These are phyloP conservation scores for Candida insectorum DNA, from an alignment of 805 yeast species.

Conservation along the genomic window DNA sequence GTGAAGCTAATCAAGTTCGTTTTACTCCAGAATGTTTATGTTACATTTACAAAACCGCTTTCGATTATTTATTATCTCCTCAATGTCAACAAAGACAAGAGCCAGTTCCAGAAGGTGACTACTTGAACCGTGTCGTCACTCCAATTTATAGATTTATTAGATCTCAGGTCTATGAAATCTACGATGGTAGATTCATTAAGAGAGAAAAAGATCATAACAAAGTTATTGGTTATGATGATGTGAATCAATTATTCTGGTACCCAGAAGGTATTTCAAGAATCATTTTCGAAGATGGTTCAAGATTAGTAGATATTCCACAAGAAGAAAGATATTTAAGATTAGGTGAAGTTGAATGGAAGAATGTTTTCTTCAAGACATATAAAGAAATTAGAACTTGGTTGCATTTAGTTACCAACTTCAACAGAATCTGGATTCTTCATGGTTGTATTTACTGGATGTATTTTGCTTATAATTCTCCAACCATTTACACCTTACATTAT, in stretches of 20 bases:
- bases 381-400: slow-evolving; percentile 97
- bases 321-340: slow-evolving; percentile 86
- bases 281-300: slow-evolving; percentile 85
- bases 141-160: slow-evolving; percentile 81
- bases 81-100: slow-evolving; percentile 85
- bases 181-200: slow-evolving; percentile 77
- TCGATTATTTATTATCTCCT: slow-evolving; percentile 84
- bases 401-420: slow-evolving; percentile 90
- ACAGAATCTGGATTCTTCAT: slow-evolving; percentile 97
- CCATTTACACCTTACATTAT: slow-evolving; percentile 84
- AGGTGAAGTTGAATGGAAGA: slow-evolving; percentile 90
- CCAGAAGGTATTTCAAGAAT: slow-evolving; percentile 98
- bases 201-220: slow-evolving; percentile 83
- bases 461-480: slow-evolving; percentile 87
- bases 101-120: slow-evolving; percentile 88
- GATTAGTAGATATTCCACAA: slow-evolving; percentile 84
- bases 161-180: slow-evolving; percentile 77
- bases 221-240: slow-evolving; percentile 93
- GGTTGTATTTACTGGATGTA: slow-evolving; percentile 91
- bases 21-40: slow-evolving; percentile 88
- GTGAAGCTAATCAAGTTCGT: slow-evolving; percentile 92
- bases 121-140: slow-evolving; percentile 84
- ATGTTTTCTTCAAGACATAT: slow-evolving; percentile 93
- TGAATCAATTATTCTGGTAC: slow-evolving; percentile 98
- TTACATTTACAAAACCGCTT: slow-evolving; percentile 92